Percentiles rank a stretch among this genome's conserved stretches.
phyloP scores from a whole-genome alignment of 257 asterid genomes.

The Solanum chiquidenum region DNA sequence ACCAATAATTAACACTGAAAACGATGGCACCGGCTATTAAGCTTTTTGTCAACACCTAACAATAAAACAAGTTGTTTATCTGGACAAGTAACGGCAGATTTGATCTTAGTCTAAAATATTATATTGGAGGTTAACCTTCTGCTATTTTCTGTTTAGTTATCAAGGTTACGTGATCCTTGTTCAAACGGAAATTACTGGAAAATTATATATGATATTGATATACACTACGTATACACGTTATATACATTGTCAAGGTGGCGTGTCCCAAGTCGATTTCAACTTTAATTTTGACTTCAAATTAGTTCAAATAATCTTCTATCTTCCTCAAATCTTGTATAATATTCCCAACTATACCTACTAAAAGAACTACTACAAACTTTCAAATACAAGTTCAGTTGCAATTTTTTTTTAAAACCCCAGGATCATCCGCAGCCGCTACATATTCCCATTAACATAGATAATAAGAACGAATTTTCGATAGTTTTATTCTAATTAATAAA shows the following conservation, averaged over 20 bases:
- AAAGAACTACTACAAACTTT: not conserved
- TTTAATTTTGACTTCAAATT: not conserved
- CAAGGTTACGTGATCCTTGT: not conserved
- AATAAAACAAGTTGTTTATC: not conserved
- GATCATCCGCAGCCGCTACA: too few relatives aligned
- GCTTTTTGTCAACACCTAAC: not conserved
- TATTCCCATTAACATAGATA: not conserved
- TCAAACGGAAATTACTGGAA: not conserved
- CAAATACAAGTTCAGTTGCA: not conserved
- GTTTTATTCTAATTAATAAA: too few relatives aligned
- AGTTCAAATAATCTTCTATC: not conserved
- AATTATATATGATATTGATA: not conserved
- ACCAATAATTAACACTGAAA: not conserved
- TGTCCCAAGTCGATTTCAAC: not conserved
- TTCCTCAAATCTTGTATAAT: not conserved
- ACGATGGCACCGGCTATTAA: not conserved
- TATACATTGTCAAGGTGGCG: not conserved
- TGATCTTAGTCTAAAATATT: not conserved
- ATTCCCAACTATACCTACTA: not conserved
- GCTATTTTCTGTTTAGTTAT: not conserved
- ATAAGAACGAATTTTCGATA: too few relatives aligned
- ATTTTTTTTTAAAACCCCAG: too few relatives aligned
- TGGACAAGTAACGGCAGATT: not conserved
- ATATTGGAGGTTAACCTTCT: not conserved
- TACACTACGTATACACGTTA: not conserved